These are phyloP conservation scores for Neurospora sp. DNA, from an alignment of 2,329 filamentous ascomycete genomes.

Conservation along the genomic window DNA sequence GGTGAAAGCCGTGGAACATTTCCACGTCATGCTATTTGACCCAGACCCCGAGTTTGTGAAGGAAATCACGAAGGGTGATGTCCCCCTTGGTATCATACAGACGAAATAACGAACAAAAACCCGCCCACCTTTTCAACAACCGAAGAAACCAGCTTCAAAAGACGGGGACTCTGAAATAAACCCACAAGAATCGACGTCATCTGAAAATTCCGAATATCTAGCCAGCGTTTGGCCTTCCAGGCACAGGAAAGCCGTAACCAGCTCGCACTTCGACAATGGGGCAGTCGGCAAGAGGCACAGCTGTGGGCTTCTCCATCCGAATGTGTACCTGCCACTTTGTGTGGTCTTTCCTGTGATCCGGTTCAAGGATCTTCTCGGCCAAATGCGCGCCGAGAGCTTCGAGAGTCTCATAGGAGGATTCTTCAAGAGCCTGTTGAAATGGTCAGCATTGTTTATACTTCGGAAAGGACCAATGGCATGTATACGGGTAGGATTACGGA, in stretches of 20 bases:
- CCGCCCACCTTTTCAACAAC: neutral
- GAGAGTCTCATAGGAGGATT: conserved; percentile 52
- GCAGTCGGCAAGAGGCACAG: conserved; percentile 62
- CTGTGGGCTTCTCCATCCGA: conserved; percentile 61
- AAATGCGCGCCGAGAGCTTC: conserved; percentile 48
- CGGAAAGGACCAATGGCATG: too few species aligned
- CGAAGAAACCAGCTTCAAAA: neutral
- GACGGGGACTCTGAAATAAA: neutral
- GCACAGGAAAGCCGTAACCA: neutral
- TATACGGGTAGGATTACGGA: too few species aligned
- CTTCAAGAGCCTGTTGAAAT: conserved; percentile 36
- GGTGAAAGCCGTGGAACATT: conserved; percentile 80
- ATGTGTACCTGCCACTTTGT: conserved; percentile 47
- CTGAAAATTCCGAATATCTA: neutral
- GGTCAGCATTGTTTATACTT: too few species aligned
- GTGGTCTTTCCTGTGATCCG: conserved; percentile 28
- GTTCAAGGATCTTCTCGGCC: conserved; percentile 34
- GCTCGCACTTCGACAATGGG: conserved; percentile 53
- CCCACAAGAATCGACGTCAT: neutral
- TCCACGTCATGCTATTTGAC: conserved; percentile 84
- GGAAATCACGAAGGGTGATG: conserved; percentile 64
- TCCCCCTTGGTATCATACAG: conserved; percentile 48
- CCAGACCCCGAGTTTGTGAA: conserved; percentile 61
- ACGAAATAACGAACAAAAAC: neutral
- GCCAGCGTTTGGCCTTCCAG: neutral